Percentiles rank a stretch among this genome's conserved stretches.
These are phyloP conservation scores for Phytophthora cryptogea DNA, from an alignment of 352 stramenopile genomes.

Conservation along the genomic window DNA sequence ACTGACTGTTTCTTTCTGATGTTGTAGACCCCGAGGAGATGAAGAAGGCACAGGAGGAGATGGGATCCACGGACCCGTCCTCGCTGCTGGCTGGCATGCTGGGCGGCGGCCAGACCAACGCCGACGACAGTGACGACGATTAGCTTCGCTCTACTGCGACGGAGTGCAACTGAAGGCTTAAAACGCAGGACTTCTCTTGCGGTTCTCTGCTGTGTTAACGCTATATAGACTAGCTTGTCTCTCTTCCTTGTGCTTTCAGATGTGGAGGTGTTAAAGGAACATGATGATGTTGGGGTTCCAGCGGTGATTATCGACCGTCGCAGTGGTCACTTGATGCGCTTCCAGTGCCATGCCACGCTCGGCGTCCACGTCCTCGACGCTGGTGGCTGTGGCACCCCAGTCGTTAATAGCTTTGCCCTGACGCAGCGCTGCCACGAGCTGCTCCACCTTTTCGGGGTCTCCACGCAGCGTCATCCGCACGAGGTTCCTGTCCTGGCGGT, in stretches of 20 bases:
- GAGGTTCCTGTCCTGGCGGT: slow-evolving; percentile 53
- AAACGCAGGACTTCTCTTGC: slow-evolving; percentile 5
- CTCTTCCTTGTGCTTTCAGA: slow-evolving; percentile 4
- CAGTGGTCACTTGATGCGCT: slow-evolving; percentile 72
- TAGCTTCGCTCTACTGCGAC: slow-evolving; percentile 27
- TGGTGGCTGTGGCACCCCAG: slow-evolving; percentile 58
- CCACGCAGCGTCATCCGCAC: slow-evolving; percentile 69
- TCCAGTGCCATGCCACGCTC: slow-evolving; percentile 39
- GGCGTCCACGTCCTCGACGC: slow-evolving; percentile 50
- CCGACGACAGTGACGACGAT: slow-evolving; percentile 78
- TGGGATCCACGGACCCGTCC: slow-evolving; percentile 71
- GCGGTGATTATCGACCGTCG: slow-evolving; percentile 58
- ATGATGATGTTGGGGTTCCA: slow-evolving; percentile 84
- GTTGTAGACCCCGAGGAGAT: slow-evolving; percentile 78
- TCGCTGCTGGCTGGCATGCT: slow-evolving; percentile 77
- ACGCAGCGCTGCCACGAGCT: slow-evolving; percentile 50
- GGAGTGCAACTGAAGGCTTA: slow-evolving; percentile 4
- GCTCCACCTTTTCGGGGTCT: slow-evolving; percentile 41
- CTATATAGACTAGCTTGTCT: slow-evolving; percentile 33
- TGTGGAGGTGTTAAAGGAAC: slow-evolving; percentile 49
- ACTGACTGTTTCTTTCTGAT: slow-evolving; percentile 11
- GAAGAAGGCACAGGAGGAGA: slow-evolving; percentile 88
- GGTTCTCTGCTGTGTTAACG: slow-evolving; percentile 10
- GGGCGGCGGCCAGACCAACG: slow-evolving; percentile 55
- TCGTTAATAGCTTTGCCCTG: slow-evolving; percentile 63